Conservation (phyloP, 2,329 filamentous ascomycete species). For the Aphanocladium album region DNA sequence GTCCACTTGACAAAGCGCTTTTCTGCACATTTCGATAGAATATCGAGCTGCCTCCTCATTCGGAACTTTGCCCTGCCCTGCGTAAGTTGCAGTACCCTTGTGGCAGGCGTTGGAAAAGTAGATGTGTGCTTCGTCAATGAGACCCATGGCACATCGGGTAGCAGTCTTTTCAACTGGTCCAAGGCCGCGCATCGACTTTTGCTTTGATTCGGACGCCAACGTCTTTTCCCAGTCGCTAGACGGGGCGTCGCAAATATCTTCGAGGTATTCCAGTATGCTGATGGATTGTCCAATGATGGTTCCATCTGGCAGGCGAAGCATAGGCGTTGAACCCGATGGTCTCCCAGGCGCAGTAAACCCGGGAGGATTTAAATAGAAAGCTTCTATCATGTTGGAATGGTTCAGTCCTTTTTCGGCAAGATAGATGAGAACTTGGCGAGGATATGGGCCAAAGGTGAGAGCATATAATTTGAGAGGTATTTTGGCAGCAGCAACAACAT, state of each 20-base stretch:
- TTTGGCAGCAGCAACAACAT: background rate
- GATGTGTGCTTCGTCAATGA: background rate
- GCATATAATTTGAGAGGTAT: background rate
- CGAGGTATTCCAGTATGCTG: slow-evolving; percentile 21
- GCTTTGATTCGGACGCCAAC: background rate
- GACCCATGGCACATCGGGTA: background rate
- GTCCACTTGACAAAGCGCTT: background rate
- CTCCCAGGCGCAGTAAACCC: slow-evolving; percentile 16
- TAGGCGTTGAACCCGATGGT: slow-evolving; percentile 18
- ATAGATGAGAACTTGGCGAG: background rate
- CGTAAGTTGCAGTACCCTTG: background rate
- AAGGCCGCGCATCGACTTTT: background rate
- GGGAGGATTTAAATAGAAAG: background rate
- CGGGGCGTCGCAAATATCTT: slow-evolving; percentile 20
- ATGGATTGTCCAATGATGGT: slow-evolving; percentile 20
- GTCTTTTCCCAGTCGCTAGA: slow-evolving; percentile 17
- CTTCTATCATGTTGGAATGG: background rate
- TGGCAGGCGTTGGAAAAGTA: background rate
- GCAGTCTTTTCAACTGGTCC: background rate
- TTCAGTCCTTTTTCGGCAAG: background rate
- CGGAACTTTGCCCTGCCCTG: background rate
- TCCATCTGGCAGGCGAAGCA: slow-evolving; percentile 17
- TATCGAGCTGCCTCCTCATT: background rate
- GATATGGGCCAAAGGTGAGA: background rate
- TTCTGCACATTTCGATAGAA: background rate